Base-by-base conservation (phyloP, 306 rosid genomes). In the Citrullus amarus region DNA sequence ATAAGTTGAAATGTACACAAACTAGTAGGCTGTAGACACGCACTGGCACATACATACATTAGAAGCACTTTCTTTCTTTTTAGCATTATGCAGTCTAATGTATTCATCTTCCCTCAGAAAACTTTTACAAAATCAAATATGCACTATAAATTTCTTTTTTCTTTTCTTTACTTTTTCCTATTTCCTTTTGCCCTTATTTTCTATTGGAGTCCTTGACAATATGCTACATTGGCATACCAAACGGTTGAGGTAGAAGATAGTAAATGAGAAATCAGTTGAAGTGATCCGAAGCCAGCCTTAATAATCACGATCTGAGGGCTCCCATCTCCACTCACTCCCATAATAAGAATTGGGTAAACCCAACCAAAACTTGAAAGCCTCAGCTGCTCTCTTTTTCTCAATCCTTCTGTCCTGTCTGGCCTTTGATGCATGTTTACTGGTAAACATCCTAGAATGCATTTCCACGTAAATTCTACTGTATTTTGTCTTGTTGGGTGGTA, bases 401-500 rank as follows among this genome's bases (percentile, higher is more conserved):
- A 61, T 78, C 86, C 98, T 90, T 79, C 95, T 85, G 77, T 95
- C 96, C 81, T 89, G 96, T 83, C 98, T 92, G 41, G 98, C 98
- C 82, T 80, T 79, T 28, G 98, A 95, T 51, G 98, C 98, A 85
- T 95, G 98, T 85, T 92, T 95, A 72, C 98, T 95, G 6, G 98
- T 91, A 78, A 95, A 95, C 97, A 95, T 92, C 79, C 93, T 95
- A 5, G 98, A 95, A 81, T 92, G 98, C 98, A 95, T 92, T 84
- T 92, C 98, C 86, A 95, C 98, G n/a, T 95, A 95, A 77, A 95
- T 91, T 85, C 91, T 86, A 79, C 91, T 90, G 84, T 71, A 92
- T 88, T 95, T 95, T 62, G 96, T 95, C 92, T 95, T 95, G 71
- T 95, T 90, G 0, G 98, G 98, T 54, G 98, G 51, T 66, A 95